A percentile compares a stretch with the other conserved stretches of the same genome.
Evolutionary conservation across 2,329 filamentous ascomycete species (phyloP).

Genomic region (Lizonia empirigonia): DNA sequence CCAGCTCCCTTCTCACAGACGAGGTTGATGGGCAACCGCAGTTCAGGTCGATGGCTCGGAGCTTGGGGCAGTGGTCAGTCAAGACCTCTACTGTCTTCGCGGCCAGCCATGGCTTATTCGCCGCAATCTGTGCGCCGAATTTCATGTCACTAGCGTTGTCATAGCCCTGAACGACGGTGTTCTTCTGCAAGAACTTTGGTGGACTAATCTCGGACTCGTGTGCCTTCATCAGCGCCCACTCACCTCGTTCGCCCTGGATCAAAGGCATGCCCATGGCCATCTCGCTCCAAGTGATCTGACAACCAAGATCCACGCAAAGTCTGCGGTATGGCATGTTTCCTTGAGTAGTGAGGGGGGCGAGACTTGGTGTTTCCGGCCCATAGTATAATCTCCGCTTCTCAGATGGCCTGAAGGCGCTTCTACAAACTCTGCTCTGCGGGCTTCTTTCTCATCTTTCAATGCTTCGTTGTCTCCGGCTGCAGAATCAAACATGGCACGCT

Average conservation of each 20-base stretch:
- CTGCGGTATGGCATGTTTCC: conserved; percentile 94
- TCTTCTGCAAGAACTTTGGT: conserved; percentile 67
- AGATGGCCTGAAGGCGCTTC: conserved; percentile 84
- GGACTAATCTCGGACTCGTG: conserved; percentile 81
- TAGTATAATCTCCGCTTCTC: conserved; percentile 96
- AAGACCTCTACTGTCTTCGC: conserved; percentile 87
- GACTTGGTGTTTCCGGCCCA: conserved; percentile 85
- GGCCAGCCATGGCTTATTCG: conserved; percentile 88
- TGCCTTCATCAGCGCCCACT: conserved; percentile 94
- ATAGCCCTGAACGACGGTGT: conserved; percentile 72
- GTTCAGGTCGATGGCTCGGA: conserved; percentile 93
- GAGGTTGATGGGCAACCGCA: conserved; percentile 95
- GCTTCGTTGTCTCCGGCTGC: conserved; percentile 42
- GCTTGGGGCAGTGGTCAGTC: conserved; percentile 74
- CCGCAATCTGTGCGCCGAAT: conserved; percentile 92
- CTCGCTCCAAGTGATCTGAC: conserved; percentile 94
- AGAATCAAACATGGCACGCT: conserved; percentile 42
- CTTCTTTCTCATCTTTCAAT: conserved; percentile 54
- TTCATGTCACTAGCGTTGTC: conserved; percentile 81
- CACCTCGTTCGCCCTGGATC: conserved; percentile 84
- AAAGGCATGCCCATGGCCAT: conserved; percentile 95
- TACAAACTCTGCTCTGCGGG: conserved; percentile 78
- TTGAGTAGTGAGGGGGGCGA: conserved; percentile 96
- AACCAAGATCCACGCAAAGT: conserved; percentile 85
- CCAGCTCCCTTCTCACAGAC: conserved; percentile 88